Conservation (phyloP, 1,284 basidiomycete genomes). For the Wallemia hederae region DNA sequence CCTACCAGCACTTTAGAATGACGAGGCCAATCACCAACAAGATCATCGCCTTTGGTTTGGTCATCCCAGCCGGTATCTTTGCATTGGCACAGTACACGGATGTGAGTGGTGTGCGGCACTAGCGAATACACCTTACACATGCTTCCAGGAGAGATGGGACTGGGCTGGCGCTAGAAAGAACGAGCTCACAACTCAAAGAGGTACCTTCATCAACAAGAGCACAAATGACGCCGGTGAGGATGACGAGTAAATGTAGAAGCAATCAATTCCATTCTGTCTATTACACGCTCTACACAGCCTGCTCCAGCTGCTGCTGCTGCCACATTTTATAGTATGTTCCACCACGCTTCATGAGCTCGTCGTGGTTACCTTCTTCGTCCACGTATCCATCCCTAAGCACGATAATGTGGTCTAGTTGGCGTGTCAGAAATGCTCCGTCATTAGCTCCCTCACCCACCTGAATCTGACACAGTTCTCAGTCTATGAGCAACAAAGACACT, state of each 20-base stretch:
- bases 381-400: constrained; percentile 61
- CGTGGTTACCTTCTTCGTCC: constrained; percentile 72
- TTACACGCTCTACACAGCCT: not conserved
- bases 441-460: not conserved
- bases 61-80: constrained; percentile 14
- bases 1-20: constrained; percentile 47
- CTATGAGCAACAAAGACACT: constrained; percentile 81
- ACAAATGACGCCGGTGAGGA: not conserved
- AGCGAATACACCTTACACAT: not conserved
- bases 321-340: constrained; percentile 66
- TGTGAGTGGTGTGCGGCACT: constrained; percentile 10
- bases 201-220: not conserved
- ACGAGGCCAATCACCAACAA: constrained; percentile 26
- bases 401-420: constrained; percentile 43
- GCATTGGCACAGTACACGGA: constrained; percentile 9
- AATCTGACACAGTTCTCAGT: constrained; percentile 9
- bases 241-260: not conserved
- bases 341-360: constrained; percentile 36
- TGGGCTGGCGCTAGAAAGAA: not conserved
- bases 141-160: not conserved
- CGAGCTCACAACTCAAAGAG: not conserved
- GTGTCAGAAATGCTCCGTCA: constrained; percentile 1
- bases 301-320: constrained; percentile 33
- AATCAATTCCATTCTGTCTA: not conserved
- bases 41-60: constrained; percentile 11